Evolutionary conservation across 192 early-diverging fungal genomes (phyloP).

Genomic region (Coemansia sp.): DNA sequence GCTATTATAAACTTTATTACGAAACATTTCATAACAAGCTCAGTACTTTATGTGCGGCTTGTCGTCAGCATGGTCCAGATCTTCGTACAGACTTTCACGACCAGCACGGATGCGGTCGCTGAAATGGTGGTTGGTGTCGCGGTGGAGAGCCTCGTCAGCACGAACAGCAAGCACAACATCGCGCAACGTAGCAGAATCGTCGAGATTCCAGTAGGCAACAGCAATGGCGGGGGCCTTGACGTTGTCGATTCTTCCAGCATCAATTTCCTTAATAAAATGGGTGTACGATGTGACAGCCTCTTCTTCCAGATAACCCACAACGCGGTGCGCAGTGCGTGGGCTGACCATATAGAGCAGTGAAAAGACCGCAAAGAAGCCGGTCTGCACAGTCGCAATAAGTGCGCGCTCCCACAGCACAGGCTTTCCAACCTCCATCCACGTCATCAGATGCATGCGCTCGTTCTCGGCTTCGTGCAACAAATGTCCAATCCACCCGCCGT

Average conservation of each 20-base stretch:
- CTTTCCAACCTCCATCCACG: conserved; percentile 74
- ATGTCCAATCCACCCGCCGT: conserved; percentile 90
- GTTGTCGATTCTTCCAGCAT: conserved; percentile 69
- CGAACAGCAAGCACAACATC: conserved; percentile 88
- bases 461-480: conserved; percentile 93
- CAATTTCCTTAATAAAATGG: conserved; percentile 82
- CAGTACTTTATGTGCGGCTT: conserved; percentile 43
- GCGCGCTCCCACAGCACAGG: conserved; percentile 64
- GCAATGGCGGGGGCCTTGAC: conserved; percentile 81
- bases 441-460: conserved; percentile 75
- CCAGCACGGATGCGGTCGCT: conserved; percentile 63
- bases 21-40: not conserved
- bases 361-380: conserved; percentile 88
- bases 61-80: conserved; percentile 30
- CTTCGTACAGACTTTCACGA: conserved; percentile 58
- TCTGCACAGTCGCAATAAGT: conserved; percentile 79
- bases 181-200: conserved; percentile 64
- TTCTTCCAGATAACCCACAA: conserved; percentile 93
- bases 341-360: conserved; percentile 83
- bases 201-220: conserved; percentile 81
- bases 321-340: conserved; percentile 80
- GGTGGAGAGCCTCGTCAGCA: conserved; percentile 85
- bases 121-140: conserved; percentile 90
- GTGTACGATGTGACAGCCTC: conserved; percentile 91
- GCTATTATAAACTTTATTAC: too few species aligned